A percentile compares a stretch with the other conserved stretches of the same genome.
These are phyloP conservation scores for Mrakia blollopis DNA, from an alignment of 768 basidiomycete genomes.

Conservation along the genomic window DNA sequence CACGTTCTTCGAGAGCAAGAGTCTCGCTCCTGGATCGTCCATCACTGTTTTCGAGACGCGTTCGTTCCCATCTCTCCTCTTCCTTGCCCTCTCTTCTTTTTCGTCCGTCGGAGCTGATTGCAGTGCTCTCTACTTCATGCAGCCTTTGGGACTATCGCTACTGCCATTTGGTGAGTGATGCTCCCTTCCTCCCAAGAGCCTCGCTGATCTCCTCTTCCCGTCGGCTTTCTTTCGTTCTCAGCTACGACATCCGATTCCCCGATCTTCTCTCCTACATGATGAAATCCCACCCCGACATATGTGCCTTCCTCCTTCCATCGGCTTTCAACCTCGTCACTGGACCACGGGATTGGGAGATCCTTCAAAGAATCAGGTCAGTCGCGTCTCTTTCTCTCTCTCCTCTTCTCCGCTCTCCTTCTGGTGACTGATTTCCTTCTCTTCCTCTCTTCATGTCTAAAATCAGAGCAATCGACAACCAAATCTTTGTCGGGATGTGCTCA, in stretches of 20 bases:
- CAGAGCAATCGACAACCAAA: constrained; percentile 34
- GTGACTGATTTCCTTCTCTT: background rate
- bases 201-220: too few relatives aligned
- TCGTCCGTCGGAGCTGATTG: background rate
- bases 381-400: background rate
- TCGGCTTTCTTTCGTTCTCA: too few relatives aligned
- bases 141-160: constrained; percentile 34
- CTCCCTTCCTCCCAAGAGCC: too few relatives aligned
- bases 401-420: background rate
- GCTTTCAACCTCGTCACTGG: constrained; percentile 34
- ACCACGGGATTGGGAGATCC: constrained; percentile 33
- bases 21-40: constrained; percentile 23
- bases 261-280: constrained; percentile 15
- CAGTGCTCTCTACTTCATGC: background rate
- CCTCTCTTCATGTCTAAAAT: background rate
- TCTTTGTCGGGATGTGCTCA: constrained; percentile 34
- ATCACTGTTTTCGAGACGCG: constrained; percentile 24
- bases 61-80: constrained; percentile 19
- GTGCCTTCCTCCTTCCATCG: constrained; percentile 28
- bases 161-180: constrained; percentile 27
- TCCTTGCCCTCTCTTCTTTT: background rate
- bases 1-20: constrained; percentile 30
- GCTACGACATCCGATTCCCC: constrained; percentile 34
- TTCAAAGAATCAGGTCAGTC: constrained; percentile 23
- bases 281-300: constrained; percentile 21